phyloP scores from a whole-genome alignment of 1,284 basidiomycete species.

The Marasmius oreades region DNA sequence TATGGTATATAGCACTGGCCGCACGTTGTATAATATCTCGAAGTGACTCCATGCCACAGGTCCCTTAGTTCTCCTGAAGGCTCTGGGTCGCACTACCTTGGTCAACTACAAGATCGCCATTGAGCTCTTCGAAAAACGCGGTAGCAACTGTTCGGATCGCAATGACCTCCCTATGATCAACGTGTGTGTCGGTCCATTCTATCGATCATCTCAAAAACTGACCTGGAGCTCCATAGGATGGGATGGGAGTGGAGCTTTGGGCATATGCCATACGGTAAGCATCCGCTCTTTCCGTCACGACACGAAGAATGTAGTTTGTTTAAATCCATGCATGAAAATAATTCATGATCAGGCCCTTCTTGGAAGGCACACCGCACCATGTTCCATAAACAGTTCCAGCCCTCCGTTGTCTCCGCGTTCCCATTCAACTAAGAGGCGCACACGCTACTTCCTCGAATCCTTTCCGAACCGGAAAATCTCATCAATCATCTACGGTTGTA shows the following conservation, averaged over 20 bases:
- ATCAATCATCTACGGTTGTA: constrained; percentile 42
- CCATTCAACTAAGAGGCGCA: constrained; percentile 34
- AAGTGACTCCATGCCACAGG: constrained; percentile 20
- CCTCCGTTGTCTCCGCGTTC: constrained; percentile 24
- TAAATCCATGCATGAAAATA: no score
- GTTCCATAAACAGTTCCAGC: constrained; percentile 31
- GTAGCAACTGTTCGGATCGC: constrained; percentile 42
- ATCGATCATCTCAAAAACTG: constrained; percentile 2
- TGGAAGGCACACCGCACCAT: constrained; percentile 35
- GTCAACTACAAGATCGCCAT: constrained; percentile 36
- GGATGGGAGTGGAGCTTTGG: constrained; percentile 36
- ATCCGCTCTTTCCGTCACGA: neutral
- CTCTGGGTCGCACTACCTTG: constrained; percentile 38
- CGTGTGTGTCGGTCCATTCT: constrained; percentile 5
- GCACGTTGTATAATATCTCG: neutral
- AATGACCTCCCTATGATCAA: constrained; percentile 19
- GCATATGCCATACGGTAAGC: constrained; percentile 34
- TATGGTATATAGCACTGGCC: constrained; percentile 29
- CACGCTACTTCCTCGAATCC: constrained; percentile 33
- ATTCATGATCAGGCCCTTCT: constrained; percentile 31
- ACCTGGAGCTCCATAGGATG: constrained; percentile 23
- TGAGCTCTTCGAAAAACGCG: constrained; percentile 44
- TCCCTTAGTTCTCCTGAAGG: constrained; percentile 41
- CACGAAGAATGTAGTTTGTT: neutral
- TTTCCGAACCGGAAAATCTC: constrained; percentile 34